These are phyloP conservation scores for Lophiostoma macrostomum DNA, from an alignment of 495 filamentous ascomycete genomes.

Conservation along the genomic window DNA sequence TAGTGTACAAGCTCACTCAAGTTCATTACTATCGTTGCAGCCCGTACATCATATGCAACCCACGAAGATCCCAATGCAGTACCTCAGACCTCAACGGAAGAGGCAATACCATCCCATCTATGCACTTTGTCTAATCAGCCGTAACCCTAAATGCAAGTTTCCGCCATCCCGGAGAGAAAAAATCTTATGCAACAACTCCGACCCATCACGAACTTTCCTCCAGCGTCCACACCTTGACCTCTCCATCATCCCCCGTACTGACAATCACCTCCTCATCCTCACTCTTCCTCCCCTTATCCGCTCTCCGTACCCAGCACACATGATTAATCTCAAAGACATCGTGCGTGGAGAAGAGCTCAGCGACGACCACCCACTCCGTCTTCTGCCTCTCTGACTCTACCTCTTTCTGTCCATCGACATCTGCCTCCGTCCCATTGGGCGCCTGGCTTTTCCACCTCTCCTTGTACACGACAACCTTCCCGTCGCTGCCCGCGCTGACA, in stretches of 20 bases:
- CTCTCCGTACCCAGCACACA: constrained; percentile 64
- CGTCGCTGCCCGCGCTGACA: constrained; percentile 82
- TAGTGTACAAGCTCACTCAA: no score
- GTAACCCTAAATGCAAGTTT: no score
- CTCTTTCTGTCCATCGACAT: neutral
- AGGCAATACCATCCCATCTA: no score
- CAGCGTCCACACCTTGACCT: constrained; percentile 43
- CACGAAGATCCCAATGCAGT: no score
- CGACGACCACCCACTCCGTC: constrained; percentile 67
- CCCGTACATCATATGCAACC: no score
- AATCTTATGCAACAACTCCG: no score
- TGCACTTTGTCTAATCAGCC: no score
- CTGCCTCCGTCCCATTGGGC: constrained; percentile 41
- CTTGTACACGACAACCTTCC: constrained; percentile 76
- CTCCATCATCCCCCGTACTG: constrained; percentile 65
- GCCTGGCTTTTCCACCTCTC: constrained; percentile 47
- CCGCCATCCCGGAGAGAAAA: no score
- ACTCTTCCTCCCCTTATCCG: constrained; percentile 35
- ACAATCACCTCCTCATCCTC: constrained; percentile 53
- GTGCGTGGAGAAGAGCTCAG: constrained; percentile 66
- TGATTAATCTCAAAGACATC: constrained; percentile 93
- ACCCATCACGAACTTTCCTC: constrained; percentile 13
- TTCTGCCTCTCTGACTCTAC: constrained; percentile 13
- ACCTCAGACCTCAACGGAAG: no score
- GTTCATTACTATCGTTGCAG: no score